Evolutionary conservation across 768 basidiomycete species (phyloP), one percentile per base, ranked within the genome.

Genomic region (Lepiota venenata): DNA sequence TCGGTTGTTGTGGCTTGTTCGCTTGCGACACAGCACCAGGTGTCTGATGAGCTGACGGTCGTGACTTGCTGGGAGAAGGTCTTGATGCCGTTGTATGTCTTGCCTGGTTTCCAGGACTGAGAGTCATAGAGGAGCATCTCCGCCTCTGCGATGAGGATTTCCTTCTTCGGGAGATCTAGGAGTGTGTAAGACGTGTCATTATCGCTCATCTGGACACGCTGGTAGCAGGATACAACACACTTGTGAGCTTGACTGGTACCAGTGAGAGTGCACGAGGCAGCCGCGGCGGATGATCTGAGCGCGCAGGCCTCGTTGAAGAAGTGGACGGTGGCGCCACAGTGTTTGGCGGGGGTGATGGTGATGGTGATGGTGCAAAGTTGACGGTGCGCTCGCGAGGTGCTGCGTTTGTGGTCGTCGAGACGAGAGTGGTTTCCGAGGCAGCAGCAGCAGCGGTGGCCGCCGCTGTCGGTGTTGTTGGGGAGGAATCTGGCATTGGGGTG

Each of bases 11-110:
- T 63, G 12, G 69, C 63, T 59, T 83, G 76, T 59, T 73, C 70
- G 58, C 76, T 79, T 49, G 81, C 66, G 27, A 80, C 68, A 64
- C 75, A 76, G 58, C 78, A 71, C 82, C 84, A 86, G 11, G 70
- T 41, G 10, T 51, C 50, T 12, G 25, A 14, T n/a, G 25, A 61
- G 35, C 76, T 73, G 18, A 43, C 36, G n/a, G 41, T 42, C 29
- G 44, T 72, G 70, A 50, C 75, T 72, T 18, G 57, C 65, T 15
- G 71, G 62, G 22, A 63, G 63, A 63, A 72, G 2, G 77, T 80
- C 56, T 76, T 73, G 50, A 81, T 77, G 1, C 58, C 69, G 25
- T 72, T 61, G 60, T 71, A 76, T 2, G 71, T 61, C 62, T 82
- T 83, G 4, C 76, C 78, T 39, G 67, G 68, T 61, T 77, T 81